These are phyloP conservation scores for Hyphodiscus sp. DNA, from an alignment of 2,329 filamentous ascomycete species.

Conservation along the genomic window DNA sequence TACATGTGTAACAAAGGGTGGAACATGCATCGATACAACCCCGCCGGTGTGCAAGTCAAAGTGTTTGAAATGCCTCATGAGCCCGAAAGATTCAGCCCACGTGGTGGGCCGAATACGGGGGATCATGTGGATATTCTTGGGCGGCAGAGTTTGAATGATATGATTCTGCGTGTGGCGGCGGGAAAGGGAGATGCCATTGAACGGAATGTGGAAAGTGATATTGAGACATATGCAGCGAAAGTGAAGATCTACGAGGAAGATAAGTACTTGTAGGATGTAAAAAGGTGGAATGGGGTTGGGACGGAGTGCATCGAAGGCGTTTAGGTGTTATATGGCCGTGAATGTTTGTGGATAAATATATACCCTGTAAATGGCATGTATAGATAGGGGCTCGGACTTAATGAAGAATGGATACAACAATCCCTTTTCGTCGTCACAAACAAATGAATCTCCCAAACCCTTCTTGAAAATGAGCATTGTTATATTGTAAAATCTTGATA, in stretches of 20 bases:
- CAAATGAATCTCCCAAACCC: no score
- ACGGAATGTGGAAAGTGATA: slow-evolving; percentile 73
- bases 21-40: slow-evolving; percentile 91
- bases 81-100: slow-evolving; percentile 82
- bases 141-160: slow-evolving; percentile 79
- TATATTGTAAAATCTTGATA: no score
- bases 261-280: slow-evolving; percentile 5
- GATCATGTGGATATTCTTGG: slow-evolving; percentile 97
- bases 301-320: neutral
- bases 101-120: slow-evolving; percentile 64
- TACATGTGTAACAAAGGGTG: slow-evolving; percentile 98
- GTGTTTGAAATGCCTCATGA: slow-evolving; percentile 96
- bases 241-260: slow-evolving; percentile 56
- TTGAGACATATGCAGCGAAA: slow-evolving; percentile 72
- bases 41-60: slow-evolving; percentile 71
- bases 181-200: slow-evolving; percentile 76
- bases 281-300: neutral
- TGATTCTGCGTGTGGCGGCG: slow-evolving; percentile 79
- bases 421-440: neutral
- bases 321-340: neutral
- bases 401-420: neutral
- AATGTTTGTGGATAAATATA: neutral
- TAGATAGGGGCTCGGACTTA: neutral
- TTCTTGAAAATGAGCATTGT: no score
- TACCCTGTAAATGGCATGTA: neutral